Evolutionary conservation across 1,139 yeast genomes (phyloP).

Genomic region (Suhomyces panamericanus): DNA sequence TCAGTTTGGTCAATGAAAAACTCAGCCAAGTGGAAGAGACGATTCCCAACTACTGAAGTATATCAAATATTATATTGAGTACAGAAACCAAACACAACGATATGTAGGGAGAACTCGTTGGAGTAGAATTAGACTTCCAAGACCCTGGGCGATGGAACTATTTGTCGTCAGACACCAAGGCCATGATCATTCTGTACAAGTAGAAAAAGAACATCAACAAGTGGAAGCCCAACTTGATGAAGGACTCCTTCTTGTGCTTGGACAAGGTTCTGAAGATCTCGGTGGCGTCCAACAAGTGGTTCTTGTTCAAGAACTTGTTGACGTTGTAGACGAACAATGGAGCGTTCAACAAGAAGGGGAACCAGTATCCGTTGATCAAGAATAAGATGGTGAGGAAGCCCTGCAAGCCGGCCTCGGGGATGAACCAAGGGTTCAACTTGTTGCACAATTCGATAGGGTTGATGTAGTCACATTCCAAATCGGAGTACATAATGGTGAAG

Average conservation of each 20-base stretch:
- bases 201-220: conserved; percentile 91
- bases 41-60: not conserved
- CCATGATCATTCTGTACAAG: conserved; percentile 95
- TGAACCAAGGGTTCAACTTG: conserved; percentile 82
- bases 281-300: conserved; percentile 92
- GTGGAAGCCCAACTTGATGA: conserved; percentile 88
- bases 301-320: conserved; percentile 71
- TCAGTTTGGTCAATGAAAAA: conserved; percentile 34
- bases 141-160: conserved; percentile 11
- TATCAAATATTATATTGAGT: conserved; percentile 2
- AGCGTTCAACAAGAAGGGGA: conserved; percentile 78
- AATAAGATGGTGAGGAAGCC: conserved; percentile 70
- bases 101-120: not conserved
- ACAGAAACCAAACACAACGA: conserved; percentile 1
- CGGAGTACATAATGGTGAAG: conserved; percentile 91
- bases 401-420: conserved; percentile 90
- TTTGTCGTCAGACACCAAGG: conserved; percentile 70
- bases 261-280: conserved; percentile 94
- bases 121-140: not conserved
- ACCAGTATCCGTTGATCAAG: conserved; percentile 90
- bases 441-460: conserved; percentile 96
- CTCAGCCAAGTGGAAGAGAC: conserved; percentile 25
- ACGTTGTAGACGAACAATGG: conserved; percentile 85
- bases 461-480: conserved; percentile 91
- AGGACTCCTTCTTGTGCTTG: conserved; percentile 90